Evolutionary conservation across 2,329 filamentous ascomycete genomes (phyloP).

Genomic region (Emydomyces testavorans): DNA sequence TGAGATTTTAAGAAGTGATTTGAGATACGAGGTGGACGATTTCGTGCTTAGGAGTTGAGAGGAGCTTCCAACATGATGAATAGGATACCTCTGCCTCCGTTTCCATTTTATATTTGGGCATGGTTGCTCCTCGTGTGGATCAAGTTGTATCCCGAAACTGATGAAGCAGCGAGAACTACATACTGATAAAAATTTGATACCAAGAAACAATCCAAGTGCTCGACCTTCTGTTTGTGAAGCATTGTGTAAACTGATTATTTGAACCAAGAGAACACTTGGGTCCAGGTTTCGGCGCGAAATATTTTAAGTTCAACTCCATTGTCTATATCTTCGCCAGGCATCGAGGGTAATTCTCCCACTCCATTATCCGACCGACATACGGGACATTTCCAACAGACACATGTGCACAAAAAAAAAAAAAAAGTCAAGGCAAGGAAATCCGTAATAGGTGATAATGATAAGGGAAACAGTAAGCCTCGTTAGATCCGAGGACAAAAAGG

Average conservation of each 20-base stretch:
- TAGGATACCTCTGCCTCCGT: no score
- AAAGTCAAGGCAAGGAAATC: slow-evolving; percentile 4
- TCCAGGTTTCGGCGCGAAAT: not conserved
- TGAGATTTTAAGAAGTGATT: slow-evolving; percentile 54
- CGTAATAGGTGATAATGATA: not conserved
- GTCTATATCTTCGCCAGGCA: slow-evolving; percentile 14
- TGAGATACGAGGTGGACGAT: not conserved
- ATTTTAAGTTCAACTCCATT: slow-evolving; percentile 11
- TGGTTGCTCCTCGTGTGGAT: no score
- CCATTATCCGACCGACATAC: slow-evolving; percentile 8
- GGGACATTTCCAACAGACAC: slow-evolving; percentile 8
- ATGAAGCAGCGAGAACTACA: no score
- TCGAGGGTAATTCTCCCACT: not conserved
- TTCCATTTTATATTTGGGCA: no score
- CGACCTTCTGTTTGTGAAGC: no score
- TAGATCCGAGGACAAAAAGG: slow-evolving; percentile 8
- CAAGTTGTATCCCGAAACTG: no score
- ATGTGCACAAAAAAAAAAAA: slow-evolving; percentile 7
- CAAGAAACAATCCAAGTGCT: no score
- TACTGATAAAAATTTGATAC: no score
- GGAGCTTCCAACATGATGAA: no score
- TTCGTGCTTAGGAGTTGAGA: no score
- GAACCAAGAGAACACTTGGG: not conserved
- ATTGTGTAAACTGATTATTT: not conserved
- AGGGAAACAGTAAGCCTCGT: slow-evolving; percentile 2